Evolutionary conservation across 2,329 filamentous ascomycete species (phyloP), one percentile per base, ranked within the genome.

Genomic region (Nemania abortiva): DNA sequence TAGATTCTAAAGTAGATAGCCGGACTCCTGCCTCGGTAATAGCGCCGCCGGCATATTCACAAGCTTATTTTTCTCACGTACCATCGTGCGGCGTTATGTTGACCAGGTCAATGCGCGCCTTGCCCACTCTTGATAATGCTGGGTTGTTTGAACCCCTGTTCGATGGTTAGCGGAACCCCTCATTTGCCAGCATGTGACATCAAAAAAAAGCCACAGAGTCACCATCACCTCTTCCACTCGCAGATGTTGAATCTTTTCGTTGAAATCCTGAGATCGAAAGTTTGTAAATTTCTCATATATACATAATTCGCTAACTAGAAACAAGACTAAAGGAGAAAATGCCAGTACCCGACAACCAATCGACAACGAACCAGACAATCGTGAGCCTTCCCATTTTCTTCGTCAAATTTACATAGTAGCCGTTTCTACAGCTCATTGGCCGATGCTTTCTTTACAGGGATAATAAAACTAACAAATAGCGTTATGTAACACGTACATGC

Each of bases 1-100:
- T 31, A 24, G n/a, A 50, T 24, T 2, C 29, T 37, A 11, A 2
- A 10, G 45, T 56, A 13, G 15, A 56, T 56, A 13, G 1, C 29
- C n/a, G 34, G 11, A 6, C 7, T 56, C 11, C 7, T 63, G 9
- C 52, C 52, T 63, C 60, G 60, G 60, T 18, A 56, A 49, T 15
- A 45, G 18, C 18, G 31, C 15, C 18, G 27, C n/a, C 42, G 31
- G 27, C 9, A 10, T 39, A 50, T 29, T 52, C 45, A 39, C 57
- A 37, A 39, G 47, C 27, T 18, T 29, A 24, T 18, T 52, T 52
- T 29, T 29, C 13, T 52, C 49, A 20, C 49, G 6, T 52, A 18
- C 24, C 22, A 29, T 52, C 24, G 3, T 47, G 6, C n/a, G 18
- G 11, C 29, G 6, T 31, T 10, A 37, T 37, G 57, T 24, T 29